Percentiles rank a stretch among this genome's conserved stretches.
These are phyloP conservation scores for Flaveria ramosissima DNA, from an alignment of 129 eudicot species.

Conservation along the genomic window DNA sequence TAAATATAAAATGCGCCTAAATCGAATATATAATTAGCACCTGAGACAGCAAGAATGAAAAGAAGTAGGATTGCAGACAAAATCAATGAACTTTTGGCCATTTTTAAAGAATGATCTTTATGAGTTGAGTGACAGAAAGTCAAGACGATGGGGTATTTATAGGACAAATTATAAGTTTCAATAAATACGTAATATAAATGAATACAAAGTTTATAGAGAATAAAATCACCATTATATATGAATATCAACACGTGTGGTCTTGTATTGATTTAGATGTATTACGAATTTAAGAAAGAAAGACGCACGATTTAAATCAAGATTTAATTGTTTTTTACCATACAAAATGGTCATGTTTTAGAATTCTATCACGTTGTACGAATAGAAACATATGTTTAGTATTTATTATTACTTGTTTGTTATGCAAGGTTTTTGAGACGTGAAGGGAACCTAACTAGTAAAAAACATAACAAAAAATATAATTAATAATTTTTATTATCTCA, in stretches of 20 bases:
- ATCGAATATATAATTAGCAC: background rate
- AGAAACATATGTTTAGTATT: too few relatives aligned
- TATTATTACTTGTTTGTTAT: too few relatives aligned
- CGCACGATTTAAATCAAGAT: too few relatives aligned
- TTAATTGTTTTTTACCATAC: too few relatives aligned
- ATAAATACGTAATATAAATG: background rate
- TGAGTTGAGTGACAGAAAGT: background rate
- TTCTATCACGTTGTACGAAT: too few relatives aligned
- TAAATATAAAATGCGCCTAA: background rate
- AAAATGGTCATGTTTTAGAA: too few relatives aligned
- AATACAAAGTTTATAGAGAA: background rate
- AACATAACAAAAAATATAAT: too few relatives aligned
- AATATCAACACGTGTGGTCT: background rate
- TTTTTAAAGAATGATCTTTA: background rate
- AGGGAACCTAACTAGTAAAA: too few relatives aligned
- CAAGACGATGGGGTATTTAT: background rate
- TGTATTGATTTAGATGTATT: background rate
- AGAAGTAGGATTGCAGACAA: background rate
- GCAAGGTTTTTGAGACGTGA: too few relatives aligned
- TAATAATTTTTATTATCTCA: too few relatives aligned
- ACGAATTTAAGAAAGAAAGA: too few relatives aligned
- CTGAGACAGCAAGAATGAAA: slow-evolving; percentile 15
- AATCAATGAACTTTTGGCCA: background rate
- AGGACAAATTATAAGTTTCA: background rate
- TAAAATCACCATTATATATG: background rate